Conservation (phyloP, 257 asterid species). For the Ilex aquifolium region DNA sequence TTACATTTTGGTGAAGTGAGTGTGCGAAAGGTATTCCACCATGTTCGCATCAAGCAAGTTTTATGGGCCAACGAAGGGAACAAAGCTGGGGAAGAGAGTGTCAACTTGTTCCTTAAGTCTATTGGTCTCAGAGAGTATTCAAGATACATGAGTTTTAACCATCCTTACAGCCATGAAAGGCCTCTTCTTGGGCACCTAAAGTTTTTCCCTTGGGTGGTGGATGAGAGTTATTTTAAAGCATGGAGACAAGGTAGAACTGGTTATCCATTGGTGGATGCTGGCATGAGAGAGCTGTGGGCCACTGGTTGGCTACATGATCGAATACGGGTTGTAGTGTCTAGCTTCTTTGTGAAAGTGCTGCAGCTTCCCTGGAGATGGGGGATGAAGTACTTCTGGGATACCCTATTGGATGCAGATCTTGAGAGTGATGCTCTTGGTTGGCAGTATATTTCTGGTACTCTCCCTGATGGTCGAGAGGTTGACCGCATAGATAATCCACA, state of each 20-base stretch:
- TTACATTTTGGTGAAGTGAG: conserved; percentile 88
- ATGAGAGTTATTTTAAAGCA: conserved; percentile 77
- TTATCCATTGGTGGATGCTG: conserved; percentile 93
- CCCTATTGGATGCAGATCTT: conserved; percentile 87
- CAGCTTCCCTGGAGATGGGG: conserved; percentile 99
- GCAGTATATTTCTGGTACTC: conserved; percentile 87
- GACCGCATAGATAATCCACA: conserved; percentile 89
- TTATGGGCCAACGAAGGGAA: conserved; percentile 88
- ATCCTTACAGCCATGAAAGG: conserved; percentile 90
- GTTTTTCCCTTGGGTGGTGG: conserved; percentile 85
- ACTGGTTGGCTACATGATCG: conserved; percentile 94
- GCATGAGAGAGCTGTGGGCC: conserved; percentile 97
- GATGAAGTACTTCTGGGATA: conserved; percentile 97
- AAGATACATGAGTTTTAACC: conserved; percentile 85
- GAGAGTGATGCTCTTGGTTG: conserved; percentile 98
- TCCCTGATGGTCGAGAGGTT: conserved; percentile 82
- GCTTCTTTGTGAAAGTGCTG: conserved; percentile 91
- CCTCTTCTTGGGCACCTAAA: conserved; percentile 77
- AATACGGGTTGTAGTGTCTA: conserved; percentile 83
- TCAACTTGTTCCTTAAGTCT: conserved; percentile 80
- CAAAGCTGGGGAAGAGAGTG: conserved; percentile 84
- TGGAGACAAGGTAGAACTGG: conserved; percentile 98
- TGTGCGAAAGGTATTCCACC: conserved; percentile 82
- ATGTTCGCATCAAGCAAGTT: conserved; percentile 80
- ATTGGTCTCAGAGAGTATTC: conserved; percentile 92